phyloP scores from a whole-genome alignment of 306 rosid species.

The Prunus mongolica region DNA sequence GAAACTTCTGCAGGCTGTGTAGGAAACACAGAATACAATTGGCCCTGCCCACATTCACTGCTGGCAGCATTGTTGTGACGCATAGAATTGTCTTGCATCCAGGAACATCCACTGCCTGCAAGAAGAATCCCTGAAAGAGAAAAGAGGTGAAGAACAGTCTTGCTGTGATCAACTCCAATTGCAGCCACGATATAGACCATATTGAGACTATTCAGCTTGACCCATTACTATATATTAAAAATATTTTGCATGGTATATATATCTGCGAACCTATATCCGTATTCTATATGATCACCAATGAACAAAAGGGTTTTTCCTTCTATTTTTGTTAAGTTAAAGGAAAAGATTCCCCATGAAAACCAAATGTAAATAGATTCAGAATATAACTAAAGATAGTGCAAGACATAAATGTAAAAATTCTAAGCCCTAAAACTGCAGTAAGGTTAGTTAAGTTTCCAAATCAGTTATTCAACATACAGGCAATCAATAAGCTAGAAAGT shows the following conservation, averaged over 20 bases:
- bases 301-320: neutral
- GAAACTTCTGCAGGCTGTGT: constrained; percentile 64
- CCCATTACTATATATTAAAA: neutral
- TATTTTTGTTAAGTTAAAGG: neutral
- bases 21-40: constrained; percentile 48
- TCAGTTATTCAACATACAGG: neutral
- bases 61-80: constrained; percentile 11
- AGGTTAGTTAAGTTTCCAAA: neutral
- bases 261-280: neutral
- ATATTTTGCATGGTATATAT: neutral
- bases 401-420: neutral
- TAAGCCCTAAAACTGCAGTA: neutral
- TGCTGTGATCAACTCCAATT: neutral
- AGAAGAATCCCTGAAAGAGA: constrained; percentile 12
- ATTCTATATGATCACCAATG: neutral
- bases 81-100: constrained; percentile 50
- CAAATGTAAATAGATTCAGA: neutral
- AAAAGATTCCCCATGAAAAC: neutral
- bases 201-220: neutral
- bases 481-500: neutral
- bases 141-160: neutral
- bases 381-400: neutral
- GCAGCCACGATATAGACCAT: neutral
- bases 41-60: constrained; percentile 33
- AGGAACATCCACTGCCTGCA: constrained; percentile 68